These are phyloP conservation scores for Amborella trichopoda DNA, from an alignment of 164 flowering plant genomes.

Conservation along the genomic window DNA sequence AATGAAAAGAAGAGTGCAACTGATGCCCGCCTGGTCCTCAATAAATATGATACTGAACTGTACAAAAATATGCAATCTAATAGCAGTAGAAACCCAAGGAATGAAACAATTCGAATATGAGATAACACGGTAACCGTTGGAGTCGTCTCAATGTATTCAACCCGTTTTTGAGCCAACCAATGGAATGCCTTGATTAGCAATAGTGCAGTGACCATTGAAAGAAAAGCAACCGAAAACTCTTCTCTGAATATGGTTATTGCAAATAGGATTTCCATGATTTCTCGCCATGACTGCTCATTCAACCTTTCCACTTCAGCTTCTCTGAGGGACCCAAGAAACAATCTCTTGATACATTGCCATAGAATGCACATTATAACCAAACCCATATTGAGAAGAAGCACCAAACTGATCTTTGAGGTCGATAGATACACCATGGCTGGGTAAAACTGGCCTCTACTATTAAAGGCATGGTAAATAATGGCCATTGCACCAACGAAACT, in stretches of 20 bases:
- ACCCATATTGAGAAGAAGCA: slow-evolving; percentile 87
- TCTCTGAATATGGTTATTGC: slow-evolving; percentile 94
- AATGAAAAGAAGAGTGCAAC: slow-evolving; percentile 92
- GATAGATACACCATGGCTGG: slow-evolving; percentile 90
- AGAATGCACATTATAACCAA: slow-evolving; percentile 78
- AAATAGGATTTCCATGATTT: slow-evolving; percentile 94
- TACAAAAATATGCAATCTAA: slow-evolving; percentile 66
- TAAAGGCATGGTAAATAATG: slow-evolving; percentile 79
- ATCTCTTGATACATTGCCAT: slow-evolving; percentile 65
- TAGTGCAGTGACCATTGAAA: slow-evolving; percentile 81
- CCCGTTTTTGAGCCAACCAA: slow-evolving; percentile 98
- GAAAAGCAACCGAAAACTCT: slow-evolving; percentile 81
- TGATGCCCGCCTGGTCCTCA: slow-evolving; percentile 68
- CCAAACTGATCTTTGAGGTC: slow-evolving; percentile 86
- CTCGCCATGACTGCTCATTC: slow-evolving; percentile 97
- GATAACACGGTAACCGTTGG: slow-evolving; percentile 74
- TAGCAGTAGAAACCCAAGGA: slow-evolving; percentile 73
- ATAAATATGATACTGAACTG: slow-evolving; percentile 45
- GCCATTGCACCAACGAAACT: slow-evolving; percentile 63
- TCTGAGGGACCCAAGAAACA: slow-evolving; percentile 82
- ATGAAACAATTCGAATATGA: slow-evolving; percentile 79
- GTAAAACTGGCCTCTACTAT: slow-evolving; percentile 84
- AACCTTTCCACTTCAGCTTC: slow-evolving; percentile 99
- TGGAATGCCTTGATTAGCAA: slow-evolving; percentile 82
- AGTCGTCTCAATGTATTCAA: slow-evolving; percentile 96